Percentiles rank a stretch among this genome's conserved stretches.
Evolutionary conservation across 2,329 filamentous ascomycete species (phyloP).

Genomic region (Alternaria ethzedia): DNA sequence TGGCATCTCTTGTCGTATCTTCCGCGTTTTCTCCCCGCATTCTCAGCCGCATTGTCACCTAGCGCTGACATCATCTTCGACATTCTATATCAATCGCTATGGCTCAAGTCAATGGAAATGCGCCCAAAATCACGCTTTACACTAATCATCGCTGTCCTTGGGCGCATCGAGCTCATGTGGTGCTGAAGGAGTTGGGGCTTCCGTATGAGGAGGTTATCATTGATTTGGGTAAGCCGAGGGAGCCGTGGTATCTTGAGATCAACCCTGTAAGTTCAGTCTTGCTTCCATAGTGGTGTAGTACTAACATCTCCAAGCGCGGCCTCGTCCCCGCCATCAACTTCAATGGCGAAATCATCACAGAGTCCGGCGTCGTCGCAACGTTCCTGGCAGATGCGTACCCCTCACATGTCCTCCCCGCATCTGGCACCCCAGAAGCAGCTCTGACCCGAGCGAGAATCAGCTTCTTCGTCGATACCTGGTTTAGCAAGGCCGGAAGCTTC

Average conservation of each 20-base stretch:
- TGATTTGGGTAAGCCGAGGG: constrained; percentile 71
- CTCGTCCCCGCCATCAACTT: constrained; percentile 75
- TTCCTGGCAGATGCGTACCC: constrained; percentile 75
- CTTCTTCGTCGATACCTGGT: constrained; percentile 76
- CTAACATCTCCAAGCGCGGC: constrained; percentile 59
- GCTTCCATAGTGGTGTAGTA: neutral
- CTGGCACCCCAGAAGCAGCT: constrained; percentile 60
- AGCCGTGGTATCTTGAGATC: constrained; percentile 75
- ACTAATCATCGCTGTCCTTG: constrained; percentile 74
- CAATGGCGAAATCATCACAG: constrained; percentile 69
- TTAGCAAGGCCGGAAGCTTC: constrained; percentile 63
- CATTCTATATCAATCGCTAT: constrained; percentile 13
- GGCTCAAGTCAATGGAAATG: constrained; percentile 31
- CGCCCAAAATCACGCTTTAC: constrained; percentile 68
- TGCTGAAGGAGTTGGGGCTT: constrained; percentile 69
- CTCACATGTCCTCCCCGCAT: constrained; percentile 67
- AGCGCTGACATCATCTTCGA: neutral
- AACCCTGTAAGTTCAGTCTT: constrained; percentile 63
- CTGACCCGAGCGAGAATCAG: constrained; percentile 69
- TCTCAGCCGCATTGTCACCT: neutral
- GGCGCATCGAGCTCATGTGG: constrained; percentile 78
- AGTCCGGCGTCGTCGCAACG: constrained; percentile 75
- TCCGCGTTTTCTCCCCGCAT: neutral
- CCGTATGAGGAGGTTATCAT: constrained; percentile 75
- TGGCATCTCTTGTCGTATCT: neutral